These are phyloP conservation scores for Tetrapisispora fleetii DNA, from an alignment of 805 yeast genomes.

Conservation along the genomic window DNA sequence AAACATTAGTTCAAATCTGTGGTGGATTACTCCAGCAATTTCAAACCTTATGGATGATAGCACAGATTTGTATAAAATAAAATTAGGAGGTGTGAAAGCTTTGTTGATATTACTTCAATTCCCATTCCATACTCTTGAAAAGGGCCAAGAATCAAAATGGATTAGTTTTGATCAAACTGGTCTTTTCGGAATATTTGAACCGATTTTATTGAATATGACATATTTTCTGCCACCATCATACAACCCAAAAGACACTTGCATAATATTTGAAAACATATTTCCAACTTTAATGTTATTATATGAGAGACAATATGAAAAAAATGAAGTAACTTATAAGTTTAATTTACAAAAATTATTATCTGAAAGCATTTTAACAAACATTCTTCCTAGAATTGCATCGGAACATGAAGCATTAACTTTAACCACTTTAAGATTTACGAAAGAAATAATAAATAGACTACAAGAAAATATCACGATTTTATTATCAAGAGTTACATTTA, in stretches of 20 bases:
- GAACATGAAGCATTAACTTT: constrained; percentile 14
- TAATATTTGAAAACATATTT: constrained; percentile 13
- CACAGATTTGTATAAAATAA: constrained; percentile 16
- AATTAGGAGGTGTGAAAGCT: constrained; percentile 19
- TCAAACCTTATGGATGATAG: constrained; percentile 25
- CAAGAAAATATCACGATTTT: constrained; percentile 7
- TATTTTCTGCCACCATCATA: constrained; percentile 24
- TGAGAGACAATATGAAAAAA: constrained; percentile 7
- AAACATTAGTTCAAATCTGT: constrained; percentile 20
- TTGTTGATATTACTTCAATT: constrained; percentile 13
- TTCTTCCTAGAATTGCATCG: constrained; percentile 19
- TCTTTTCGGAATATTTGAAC: constrained; percentile 18
- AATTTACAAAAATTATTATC: constrained; percentile 15
- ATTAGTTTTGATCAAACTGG: constrained; percentile 20
- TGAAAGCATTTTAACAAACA: constrained; percentile 18
- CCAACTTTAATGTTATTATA: constrained; percentile 19
- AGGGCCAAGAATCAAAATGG: constrained; percentile 10
- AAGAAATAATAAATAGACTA: constrained; percentile 4
- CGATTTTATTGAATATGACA: constrained; percentile 18
- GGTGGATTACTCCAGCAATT: constrained; percentile 30
- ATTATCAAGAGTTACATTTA: constrained; percentile 19
- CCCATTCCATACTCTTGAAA: constrained; percentile 6
- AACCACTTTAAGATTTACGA: constrained; percentile 6
- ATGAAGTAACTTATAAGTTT: constrained; percentile 4
- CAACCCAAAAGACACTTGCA: constrained; percentile 9